Evolutionary conservation across 2,329 filamentous ascomycete species (phyloP).

Genomic region (Bipolaris zeicola): DNA sequence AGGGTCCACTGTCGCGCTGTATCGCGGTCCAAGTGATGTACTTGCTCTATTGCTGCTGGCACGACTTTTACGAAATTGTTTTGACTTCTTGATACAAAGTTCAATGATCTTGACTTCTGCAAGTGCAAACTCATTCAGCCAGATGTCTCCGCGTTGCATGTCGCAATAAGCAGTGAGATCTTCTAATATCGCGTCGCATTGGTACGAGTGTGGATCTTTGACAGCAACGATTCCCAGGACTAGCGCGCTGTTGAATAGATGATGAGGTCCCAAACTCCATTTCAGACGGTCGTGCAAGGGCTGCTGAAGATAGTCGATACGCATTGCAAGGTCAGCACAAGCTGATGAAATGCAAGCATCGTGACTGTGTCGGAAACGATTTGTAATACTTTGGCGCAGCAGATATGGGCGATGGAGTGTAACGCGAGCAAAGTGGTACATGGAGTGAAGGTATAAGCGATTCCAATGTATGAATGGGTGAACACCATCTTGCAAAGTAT

Average conservation of each 20-base stretch:
- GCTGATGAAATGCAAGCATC: constrained; percentile 51
- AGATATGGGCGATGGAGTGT: constrained; percentile 51
- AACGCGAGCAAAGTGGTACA: constrained; percentile 50
- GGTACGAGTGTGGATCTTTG: constrained; percentile 39
- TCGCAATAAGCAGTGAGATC: constrained; percentile 52
- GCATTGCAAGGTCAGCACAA: constrained; percentile 50
- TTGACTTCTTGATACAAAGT: constrained; percentile 46
- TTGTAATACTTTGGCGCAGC: constrained; percentile 50
- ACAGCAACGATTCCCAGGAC: constrained; percentile 48
- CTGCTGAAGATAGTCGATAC: constrained; percentile 41
- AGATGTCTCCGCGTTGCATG: constrained; percentile 49
- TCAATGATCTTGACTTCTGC: constrained; percentile 53
- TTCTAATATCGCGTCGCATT: constrained; percentile 45
- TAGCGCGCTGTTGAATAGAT: constrained; percentile 53
- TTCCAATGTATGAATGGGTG: constrained; percentile 47
- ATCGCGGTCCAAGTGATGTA: not conserved
- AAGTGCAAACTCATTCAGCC: constrained; percentile 51
- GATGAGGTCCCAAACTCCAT: constrained; percentile 46
- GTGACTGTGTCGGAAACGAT: constrained; percentile 48
- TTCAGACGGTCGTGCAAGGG: constrained; percentile 43
- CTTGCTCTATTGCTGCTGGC: not conserved
- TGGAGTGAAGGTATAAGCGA: constrained; percentile 48
- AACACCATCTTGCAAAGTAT: constrained; percentile 37
- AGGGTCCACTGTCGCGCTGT: not conserved
- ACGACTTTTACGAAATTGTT: constrained; percentile 14